phyloP scores from a whole-genome alignment of 2,329 filamentous ascomycete genomes.

The Orbilia javanica region DNA sequence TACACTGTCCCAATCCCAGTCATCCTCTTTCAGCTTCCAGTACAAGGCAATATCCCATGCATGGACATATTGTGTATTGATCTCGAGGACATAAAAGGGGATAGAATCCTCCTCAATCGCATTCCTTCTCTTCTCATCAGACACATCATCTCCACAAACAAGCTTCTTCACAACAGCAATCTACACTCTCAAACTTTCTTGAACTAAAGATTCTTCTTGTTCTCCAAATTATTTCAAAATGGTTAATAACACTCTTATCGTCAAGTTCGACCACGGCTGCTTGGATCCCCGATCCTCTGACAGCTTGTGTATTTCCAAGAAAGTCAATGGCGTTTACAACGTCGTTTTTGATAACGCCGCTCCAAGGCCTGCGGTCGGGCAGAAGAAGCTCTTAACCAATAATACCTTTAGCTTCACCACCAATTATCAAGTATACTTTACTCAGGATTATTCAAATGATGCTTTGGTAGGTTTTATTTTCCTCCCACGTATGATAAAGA shows the following conservation, averaged over 20 bases:
- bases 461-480: neutral
- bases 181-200: neutral
- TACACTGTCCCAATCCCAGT: neutral
- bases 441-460: slow-evolving; percentile 2
- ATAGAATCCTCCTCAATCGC: neutral
- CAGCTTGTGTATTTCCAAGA: slow-evolving; percentile 28
- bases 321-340: slow-evolving; percentile 27
- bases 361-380: slow-evolving; percentile 11
- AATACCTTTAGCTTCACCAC: slow-evolving; percentile 12
- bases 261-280: slow-evolving; percentile 22
- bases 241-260: slow-evolving; percentile 31
- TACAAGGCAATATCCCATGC: neutral
- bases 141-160: neutral
- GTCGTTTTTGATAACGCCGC: slow-evolving; percentile 22
- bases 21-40: neutral
- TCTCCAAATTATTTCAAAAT: slow-evolving; percentile 16
- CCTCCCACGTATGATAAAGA: neutral
- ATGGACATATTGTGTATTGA: no score
- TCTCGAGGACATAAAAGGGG: neutral
- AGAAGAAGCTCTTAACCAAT: slow-evolving; percentile 13
- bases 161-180: neutral
- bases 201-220: neutral
- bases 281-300: slow-evolving; percentile 3
- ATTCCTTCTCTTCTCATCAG: neutral
- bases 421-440: slow-evolving; percentile 22